Percentiles rank a stretch among this genome's conserved stretches.
Conservation (phyloP, 2,329 filamentous ascomycete genomes). For the Davidsoniella australis region DNA sequence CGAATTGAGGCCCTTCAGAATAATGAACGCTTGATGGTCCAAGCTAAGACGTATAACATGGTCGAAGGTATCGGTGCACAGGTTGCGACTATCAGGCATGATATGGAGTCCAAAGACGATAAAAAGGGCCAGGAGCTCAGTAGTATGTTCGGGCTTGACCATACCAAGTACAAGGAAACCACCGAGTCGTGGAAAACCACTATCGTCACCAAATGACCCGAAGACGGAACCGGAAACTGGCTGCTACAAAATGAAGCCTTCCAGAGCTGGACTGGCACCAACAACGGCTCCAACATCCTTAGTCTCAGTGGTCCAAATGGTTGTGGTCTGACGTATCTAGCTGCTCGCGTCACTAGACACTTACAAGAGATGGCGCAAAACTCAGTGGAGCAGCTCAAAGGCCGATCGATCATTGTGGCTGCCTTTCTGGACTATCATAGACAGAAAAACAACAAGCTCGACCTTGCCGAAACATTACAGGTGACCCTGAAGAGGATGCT, state of each 20-base stretch:
- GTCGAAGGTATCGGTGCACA: neutral
- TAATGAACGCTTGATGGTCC: neutral
- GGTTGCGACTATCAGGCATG: neutral
- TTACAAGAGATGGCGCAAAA: neutral
- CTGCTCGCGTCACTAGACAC: neutral
- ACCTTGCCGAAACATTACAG: neutral
- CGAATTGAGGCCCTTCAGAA: neutral
- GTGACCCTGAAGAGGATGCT: neutral
- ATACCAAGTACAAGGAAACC: too few species aligned
- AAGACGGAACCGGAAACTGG: neutral
- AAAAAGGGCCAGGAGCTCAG: too few species aligned
- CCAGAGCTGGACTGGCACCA: neutral
- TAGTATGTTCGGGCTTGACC: too few species aligned
- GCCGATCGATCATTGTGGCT: neutral
- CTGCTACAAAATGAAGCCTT: neutral
- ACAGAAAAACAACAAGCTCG: neutral
- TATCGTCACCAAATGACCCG: neutral
- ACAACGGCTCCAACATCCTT: neutral
- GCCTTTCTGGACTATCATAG: neutral
- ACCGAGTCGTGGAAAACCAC: neutral
- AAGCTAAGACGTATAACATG: neutral
- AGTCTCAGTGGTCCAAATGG: neutral
- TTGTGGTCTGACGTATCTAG: slow-evolving; percentile 4
- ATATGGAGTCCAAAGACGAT: neutral
- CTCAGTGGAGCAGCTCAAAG: neutral